These are phyloP conservation scores for Microstegium vimineum DNA, from an alignment of 176 grass and related monocot species.

Conservation along the genomic window DNA sequence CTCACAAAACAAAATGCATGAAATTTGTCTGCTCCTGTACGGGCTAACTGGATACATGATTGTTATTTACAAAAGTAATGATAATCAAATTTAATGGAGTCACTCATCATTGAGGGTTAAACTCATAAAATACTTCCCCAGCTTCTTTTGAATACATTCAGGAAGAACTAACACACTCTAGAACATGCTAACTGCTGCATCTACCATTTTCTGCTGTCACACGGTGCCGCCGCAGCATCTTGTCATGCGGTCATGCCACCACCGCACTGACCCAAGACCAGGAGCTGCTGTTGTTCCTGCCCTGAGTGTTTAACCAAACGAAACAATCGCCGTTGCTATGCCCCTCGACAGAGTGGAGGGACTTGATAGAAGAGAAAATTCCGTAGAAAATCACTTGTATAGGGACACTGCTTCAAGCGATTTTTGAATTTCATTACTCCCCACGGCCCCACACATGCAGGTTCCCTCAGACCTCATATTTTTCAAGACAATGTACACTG, in stretches of 20 bases:
- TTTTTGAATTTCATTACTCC: neutral
- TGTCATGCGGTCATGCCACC: neutral
- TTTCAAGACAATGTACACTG: neutral
- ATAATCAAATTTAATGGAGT: neutral
- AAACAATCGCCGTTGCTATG: neutral
- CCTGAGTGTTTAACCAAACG: neutral
- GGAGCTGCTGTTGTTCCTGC: neutral
- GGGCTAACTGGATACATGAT: no score
- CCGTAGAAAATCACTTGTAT: neutral
- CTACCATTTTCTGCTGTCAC: neutral
- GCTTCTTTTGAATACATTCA: neutral
- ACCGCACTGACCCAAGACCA: no score
- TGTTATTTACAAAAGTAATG: no score
- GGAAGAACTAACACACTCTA: neutral
- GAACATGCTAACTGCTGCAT: neutral
- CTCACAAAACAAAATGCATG: no score
- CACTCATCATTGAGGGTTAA: neutral
- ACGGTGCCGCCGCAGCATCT: no score
- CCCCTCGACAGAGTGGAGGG: neutral
- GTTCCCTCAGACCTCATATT: neutral
- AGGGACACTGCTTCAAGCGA: neutral
- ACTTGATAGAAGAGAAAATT: neutral
- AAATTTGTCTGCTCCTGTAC: no score
- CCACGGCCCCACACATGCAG: neutral
- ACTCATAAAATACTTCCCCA: neutral